These are phyloP conservation scores for Boletellus sp. DNA, from an alignment of 768 basidiomycete species.

Conservation along the genomic window DNA sequence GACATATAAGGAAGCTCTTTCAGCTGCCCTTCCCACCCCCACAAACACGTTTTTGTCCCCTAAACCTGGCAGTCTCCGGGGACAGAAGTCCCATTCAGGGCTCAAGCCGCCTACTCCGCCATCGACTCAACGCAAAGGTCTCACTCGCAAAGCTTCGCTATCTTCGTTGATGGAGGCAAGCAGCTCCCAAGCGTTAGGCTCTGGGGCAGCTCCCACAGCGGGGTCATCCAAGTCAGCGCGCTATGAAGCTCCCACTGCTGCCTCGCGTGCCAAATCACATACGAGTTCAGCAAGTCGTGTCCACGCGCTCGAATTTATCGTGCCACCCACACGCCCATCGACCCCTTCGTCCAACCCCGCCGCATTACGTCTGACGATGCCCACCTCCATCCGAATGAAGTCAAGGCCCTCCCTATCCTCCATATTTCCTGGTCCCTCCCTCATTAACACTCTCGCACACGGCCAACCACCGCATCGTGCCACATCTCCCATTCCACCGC, in stretches of 20 bases:
- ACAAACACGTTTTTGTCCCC: constrained; percentile 58
- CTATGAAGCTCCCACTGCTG: constrained; percentile 77
- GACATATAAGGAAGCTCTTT: constrained; percentile 54
- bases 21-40: constrained; percentile 44
- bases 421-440: constrained; percentile 55
- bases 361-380: constrained; percentile 83
- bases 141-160: constrained; percentile 74
- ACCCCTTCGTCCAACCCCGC: constrained; percentile 77
- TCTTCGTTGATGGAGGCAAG: constrained; percentile 67
- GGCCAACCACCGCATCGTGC: constrained; percentile 43
- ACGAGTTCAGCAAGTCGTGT: constrained; percentile 63
- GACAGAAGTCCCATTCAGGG: constrained; percentile 81
- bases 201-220: constrained; percentile 36
- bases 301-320: constrained; percentile 54
- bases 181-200: constrained; percentile 54
- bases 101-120: constrained; percentile 75
- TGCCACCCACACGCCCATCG: constrained; percentile 74
- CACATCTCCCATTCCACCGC: constrained; percentile 55
- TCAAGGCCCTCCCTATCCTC: constrained; percentile 71
- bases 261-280: constrained; percentile 73
- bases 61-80: constrained; percentile 73
- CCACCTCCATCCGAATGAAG: constrained; percentile 74
- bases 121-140: constrained; percentile 49
- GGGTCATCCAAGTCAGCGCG: constrained; percentile 43
- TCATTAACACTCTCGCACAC: constrained; percentile 26